These are phyloP conservation scores for Helotiales sp. DNA, from an alignment of 2,329 filamentous ascomycete genomes.

Conservation along the genomic window DNA sequence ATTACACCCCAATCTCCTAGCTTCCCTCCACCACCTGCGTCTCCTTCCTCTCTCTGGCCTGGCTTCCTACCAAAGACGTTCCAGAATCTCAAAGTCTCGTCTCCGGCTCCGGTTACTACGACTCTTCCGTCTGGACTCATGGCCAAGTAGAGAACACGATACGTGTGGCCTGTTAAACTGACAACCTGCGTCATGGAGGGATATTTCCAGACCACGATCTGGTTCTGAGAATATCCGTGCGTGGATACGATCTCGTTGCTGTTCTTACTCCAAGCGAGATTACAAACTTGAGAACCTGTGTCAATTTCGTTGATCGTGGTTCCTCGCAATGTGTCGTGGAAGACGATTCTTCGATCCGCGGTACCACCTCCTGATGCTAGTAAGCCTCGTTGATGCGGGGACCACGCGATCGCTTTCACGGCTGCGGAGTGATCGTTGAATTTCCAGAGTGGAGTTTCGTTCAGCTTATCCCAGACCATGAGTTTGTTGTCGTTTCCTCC, in stretches of 20 bases:
- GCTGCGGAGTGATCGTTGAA: slow-evolving; percentile 94
- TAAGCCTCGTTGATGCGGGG: slow-evolving; percentile 89
- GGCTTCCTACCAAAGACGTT: slow-evolving; percentile 87
- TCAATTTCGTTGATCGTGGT: slow-evolving; percentile 83
- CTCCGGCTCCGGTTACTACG: slow-evolving; percentile 92
- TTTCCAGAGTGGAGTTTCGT: slow-evolving; percentile 88
- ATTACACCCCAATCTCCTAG: slow-evolving; percentile 84
- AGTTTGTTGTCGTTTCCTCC: slow-evolving; percentile 99
- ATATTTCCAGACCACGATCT: slow-evolving; percentile 99
- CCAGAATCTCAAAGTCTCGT: slow-evolving; percentile 97
- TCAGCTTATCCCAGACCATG: slow-evolving; percentile 97
- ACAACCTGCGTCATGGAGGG: slow-evolving; percentile 97
- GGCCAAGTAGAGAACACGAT: slow-evolving; percentile 90
- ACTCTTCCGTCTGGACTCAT: slow-evolving; percentile 96
- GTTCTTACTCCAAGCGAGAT: slow-evolving; percentile 95
- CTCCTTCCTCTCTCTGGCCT: slow-evolving; percentile 66
- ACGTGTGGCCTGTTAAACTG: slow-evolving; percentile 93
- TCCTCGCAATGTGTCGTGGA: slow-evolving; percentile 93
- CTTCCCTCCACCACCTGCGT: slow-evolving; percentile 57
- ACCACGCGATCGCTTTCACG: slow-evolving; percentile 98
- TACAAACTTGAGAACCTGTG: slow-evolving; percentile 98
- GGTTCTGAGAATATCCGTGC: slow-evolving; percentile 96
- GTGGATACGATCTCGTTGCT: slow-evolving; percentile 97
- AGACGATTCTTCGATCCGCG: slow-evolving; percentile 93
- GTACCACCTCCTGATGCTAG: slow-evolving; percentile 96